Conservation (phyloP, 495 filamentous ascomycete species). For the Penicillium arizonense region DNA sequence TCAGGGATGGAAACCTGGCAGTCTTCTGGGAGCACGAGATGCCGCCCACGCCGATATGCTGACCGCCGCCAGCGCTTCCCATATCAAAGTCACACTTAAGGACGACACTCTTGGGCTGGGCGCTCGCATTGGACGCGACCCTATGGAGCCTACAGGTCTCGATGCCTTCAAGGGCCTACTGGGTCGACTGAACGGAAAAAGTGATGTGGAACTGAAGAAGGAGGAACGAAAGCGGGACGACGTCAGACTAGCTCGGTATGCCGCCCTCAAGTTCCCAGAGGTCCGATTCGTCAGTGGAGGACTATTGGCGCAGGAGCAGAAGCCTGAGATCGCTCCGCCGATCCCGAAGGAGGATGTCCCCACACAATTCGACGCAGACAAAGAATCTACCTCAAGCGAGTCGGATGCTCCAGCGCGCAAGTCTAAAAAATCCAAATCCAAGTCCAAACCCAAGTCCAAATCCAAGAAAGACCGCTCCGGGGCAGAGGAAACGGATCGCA, state of each 20-base stretch:
- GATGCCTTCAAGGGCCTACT: slow-evolving; percentile 81
- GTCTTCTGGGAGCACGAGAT: slow-evolving; percentile 71
- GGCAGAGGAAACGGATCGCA: slow-evolving; percentile 9
- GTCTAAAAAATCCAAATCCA: slow-evolving; percentile 20
- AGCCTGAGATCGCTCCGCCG: slow-evolving; percentile 22
- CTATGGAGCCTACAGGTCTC: slow-evolving; percentile 71
- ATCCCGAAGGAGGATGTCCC: slow-evolving; percentile 16
- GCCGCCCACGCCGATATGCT: slow-evolving; percentile 70
- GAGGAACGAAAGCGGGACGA: slow-evolving; percentile 62
- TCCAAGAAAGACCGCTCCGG: slow-evolving; percentile 23
- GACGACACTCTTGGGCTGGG: slow-evolving; percentile 89
- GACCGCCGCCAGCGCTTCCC: slow-evolving; percentile 71
- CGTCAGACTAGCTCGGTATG: slow-evolving; percentile 63
- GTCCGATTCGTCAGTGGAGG: slow-evolving; percentile 83
- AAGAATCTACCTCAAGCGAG: slow-evolving; percentile 6
- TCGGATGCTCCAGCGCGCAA: slow-evolving; percentile 7
- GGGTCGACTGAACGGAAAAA: slow-evolving; percentile 86
- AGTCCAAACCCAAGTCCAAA: slow-evolving; percentile 23
- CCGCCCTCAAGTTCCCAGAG: slow-evolving; percentile 65
- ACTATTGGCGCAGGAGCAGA: slow-evolving; percentile 68
- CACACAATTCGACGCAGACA: slow-evolving; percentile 25
- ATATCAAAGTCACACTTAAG: slow-evolving; percentile 77
- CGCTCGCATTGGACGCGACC: slow-evolving; percentile 62
- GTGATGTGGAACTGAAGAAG: slow-evolving; percentile 60
- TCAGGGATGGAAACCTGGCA: slow-evolving; percentile 88